A percentile compares a stretch with the other conserved stretches of the same genome.
Conservation (phyloP, 2,329 filamentous ascomycete species). For the Phoma herbarum region DNA sequence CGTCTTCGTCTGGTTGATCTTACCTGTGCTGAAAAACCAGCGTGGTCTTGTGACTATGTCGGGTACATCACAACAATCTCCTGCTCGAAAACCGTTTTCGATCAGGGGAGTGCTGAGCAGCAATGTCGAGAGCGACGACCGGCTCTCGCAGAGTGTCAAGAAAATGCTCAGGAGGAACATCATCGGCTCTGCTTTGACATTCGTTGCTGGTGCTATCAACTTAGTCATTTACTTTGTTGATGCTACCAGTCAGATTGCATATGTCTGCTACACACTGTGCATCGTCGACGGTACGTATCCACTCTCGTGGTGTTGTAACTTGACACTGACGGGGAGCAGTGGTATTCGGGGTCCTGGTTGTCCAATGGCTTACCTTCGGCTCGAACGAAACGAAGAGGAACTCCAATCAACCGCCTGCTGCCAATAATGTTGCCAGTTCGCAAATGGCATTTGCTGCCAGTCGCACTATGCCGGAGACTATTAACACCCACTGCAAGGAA, state of each 20-base stretch:
- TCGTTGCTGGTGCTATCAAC: neutral
- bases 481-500: neutral
- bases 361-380: slow-evolving; percentile 5
- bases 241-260: slow-evolving; percentile 6
- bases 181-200: neutral
- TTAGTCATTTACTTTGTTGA: slow-evolving; percentile 3
- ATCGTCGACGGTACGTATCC: neutral
- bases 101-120: neutral
- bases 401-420: neutral
- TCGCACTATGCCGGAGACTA: slow-evolving; percentile 1
- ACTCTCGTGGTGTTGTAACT: neutral
- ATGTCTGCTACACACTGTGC: slow-evolving; percentile 1
- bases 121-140: neutral
- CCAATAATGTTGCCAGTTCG: neutral
- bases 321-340: neutral
- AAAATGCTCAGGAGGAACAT: neutral
- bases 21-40: neutral
- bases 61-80: neutral
- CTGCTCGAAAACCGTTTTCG: neutral
- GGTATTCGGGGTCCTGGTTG: neutral
- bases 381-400: neutral
- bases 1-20: neutral
- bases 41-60: too few species aligned
- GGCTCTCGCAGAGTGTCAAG: neutral
- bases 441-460: neutral